Evolutionary conservation across 2,329 filamentous ascomycete genomes (phyloP), one percentile per base, ranked within the genome.

Genomic region (Sphaerulina vaccinii): DNA sequence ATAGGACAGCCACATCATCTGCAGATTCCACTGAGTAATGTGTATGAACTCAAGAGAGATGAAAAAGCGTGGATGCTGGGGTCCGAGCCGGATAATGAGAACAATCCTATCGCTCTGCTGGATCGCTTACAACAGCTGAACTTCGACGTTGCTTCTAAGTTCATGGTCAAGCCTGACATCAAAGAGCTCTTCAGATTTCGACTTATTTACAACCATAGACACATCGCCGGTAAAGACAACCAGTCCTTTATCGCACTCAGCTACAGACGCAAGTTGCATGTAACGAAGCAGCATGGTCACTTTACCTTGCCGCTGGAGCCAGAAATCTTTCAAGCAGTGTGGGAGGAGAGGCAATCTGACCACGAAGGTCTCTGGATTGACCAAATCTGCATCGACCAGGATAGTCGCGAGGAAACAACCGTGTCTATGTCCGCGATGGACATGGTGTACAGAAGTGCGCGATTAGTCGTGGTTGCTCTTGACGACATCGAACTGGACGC

Each of bases 291-390:
- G 53, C 59, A 44, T 62, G 62, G 67, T 16, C 62, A 70, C 48
- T 73, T 70, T 47, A 73, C 70, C 1, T 57, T 74, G 5, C 72
- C 72, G 0, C 67, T 71, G 10, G 68, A 66, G 27, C 58, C 58
- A 15, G 66, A 67, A 4, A 67, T 75, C 54, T 73, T 74, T 39
- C 65, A 71, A 52, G 72, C 71, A 1, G 68, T 74, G 0, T 63
- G 73, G 43, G 63, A 67, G 42, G 71, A 75, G 56, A 65, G 69
- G 16, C 50, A 55, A 24, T 60, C 56, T 8, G 60, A 63, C 15
- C 60, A 61, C 5, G 73, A 75, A 58, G 73, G 73, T 5, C 51
- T 75, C 4, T 75, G 72, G 72, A 71, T 73, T 35, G 73, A 75
- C 53, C 73, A 75, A 45, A 71, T 74, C 6, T 75, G 71, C 58